Evolutionary conservation across 163 green algal species (phyloP), one percentile per base, ranked within the genome.

Genomic region (Chlamydomonas reinhardtii): DNA sequence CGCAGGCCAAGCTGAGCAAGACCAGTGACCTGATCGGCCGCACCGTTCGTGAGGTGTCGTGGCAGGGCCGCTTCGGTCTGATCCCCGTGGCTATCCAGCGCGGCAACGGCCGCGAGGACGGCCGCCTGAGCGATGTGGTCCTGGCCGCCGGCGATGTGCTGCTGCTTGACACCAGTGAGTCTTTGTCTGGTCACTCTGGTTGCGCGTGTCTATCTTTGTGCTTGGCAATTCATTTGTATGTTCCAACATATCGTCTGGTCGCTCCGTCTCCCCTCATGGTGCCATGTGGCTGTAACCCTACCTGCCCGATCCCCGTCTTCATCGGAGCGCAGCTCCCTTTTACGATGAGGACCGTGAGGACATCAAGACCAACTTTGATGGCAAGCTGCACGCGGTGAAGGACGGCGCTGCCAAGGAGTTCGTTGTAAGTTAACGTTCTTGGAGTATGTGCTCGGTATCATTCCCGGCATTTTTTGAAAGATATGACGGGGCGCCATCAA

Each of bases 61-160:
- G 98, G 86, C 86, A 94, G 37, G 90, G 89, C 32, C 86, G 89
- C 62, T 98, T 97, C 80, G 82, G 95, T 29, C 94, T 95, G n/a
- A 92, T 92, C 20, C 92, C 98, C 35, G 91, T 98, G 43, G 92
- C 92, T 54, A 93, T 98, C 37, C 94, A 97, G 87, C 92, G 95
- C 37, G 69, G 90, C 64, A 89, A 84, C 65, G 37, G 62, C 17
- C 80, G 69, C n/a, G 54, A 93, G 73, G 84, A 88, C 14, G 54
- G 89, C 68, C 65, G 61, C 68, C 29, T 95, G 2, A 88, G 87
- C 17, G 92, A 95, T 77, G 87, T 93, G 27, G 71, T 92, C 16
- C 83, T 95, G 70, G 39, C 93, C 71, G 72, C 83, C 15, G 87
- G 89, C 34, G 94, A 95, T 75, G 86, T 91, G 34, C 71, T 94